These are phyloP conservation scores for Cladorrhinum sp. DNA, from an alignment of 2,329 filamentous ascomycete genomes.

Conservation along the genomic window DNA sequence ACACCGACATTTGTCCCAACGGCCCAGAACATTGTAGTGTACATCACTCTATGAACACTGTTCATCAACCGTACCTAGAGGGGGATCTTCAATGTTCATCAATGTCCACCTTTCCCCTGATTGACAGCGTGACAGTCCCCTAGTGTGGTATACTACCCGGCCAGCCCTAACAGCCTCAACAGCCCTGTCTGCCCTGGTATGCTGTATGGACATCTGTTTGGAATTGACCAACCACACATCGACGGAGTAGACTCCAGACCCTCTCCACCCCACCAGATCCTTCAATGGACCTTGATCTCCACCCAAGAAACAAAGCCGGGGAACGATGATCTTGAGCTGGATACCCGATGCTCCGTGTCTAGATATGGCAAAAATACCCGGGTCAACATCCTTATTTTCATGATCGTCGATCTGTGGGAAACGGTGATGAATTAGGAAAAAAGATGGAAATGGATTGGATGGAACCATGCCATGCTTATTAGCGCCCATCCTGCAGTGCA, in stretches of 20 bases:
- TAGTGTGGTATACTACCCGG: too few species aligned
- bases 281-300: not conserved
- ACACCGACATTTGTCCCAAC: not conserved
- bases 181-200: not conserved
- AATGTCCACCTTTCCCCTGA: too few species aligned
- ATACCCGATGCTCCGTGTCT: not conserved
- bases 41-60: too few species aligned
- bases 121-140: too few species aligned
- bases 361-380: not conserved
- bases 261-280: not conserved
- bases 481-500: not conserved
- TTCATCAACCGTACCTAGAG: too few species aligned
- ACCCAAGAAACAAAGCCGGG: not conserved
- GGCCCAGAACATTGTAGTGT: not conserved
- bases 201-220: not conserved
- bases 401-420: too few species aligned
- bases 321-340: too few species aligned
- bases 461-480: not conserved
- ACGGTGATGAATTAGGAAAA: too few species aligned
- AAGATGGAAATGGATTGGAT: not conserved
- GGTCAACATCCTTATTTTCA: not conserved
- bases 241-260: slow-evolving; percentile 4
- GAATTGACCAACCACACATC: slow-evolving; percentile 3
- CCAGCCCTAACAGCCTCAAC: not conserved
- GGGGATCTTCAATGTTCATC: too few species aligned